These are phyloP conservation scores for Cryphonectria naterciae DNA, from an alignment of 2,329 filamentous ascomycete species.

Conservation along the genomic window DNA sequence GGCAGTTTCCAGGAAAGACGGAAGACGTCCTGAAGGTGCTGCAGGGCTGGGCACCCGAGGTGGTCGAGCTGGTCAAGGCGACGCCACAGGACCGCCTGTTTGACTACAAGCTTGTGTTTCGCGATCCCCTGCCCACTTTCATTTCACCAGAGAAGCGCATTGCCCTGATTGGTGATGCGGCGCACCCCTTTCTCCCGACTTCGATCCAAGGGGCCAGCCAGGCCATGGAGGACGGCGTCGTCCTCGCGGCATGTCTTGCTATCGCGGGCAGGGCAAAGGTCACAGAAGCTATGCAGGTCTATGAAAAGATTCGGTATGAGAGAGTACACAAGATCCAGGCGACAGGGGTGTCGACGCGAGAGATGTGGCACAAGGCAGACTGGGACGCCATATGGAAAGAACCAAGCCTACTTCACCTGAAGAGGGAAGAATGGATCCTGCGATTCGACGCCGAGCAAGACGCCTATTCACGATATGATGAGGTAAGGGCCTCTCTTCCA, in stretches of 20 bases:
- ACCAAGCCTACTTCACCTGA: slow-evolving; percentile 48
- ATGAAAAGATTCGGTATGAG: slow-evolving; percentile 51
- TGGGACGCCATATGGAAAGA: slow-evolving; percentile 50
- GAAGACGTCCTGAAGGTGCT: slow-evolving; percentile 46
- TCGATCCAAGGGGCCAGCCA: slow-evolving; percentile 52
- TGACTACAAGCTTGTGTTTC: slow-evolving; percentile 45
- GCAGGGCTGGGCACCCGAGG: slow-evolving; percentile 53
- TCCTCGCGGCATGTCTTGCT: slow-evolving; percentile 48
- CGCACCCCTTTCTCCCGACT: slow-evolving; percentile 54
- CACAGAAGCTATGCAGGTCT: slow-evolving; percentile 46
- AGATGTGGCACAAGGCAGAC: slow-evolving; percentile 57
- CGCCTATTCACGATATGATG: slow-evolving; percentile 38
- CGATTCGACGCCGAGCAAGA: slow-evolving; percentile 53
- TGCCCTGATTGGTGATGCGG: slow-evolving; percentile 52
- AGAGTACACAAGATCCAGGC: slow-evolving; percentile 52
- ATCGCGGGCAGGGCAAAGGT: slow-evolving; percentile 40
- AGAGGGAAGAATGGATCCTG: slow-evolving; percentile 53
- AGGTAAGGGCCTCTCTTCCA: neutral
- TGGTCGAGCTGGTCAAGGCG: slow-evolving; percentile 47
- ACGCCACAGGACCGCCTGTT: slow-evolving; percentile 45
- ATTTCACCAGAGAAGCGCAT: slow-evolving; percentile 45
- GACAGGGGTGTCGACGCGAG: slow-evolving; percentile 50
- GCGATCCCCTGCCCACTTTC: slow-evolving; percentile 49
- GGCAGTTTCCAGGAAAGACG: slow-evolving; percentile 46
- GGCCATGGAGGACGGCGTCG: slow-evolving; percentile 54